Conservation (phyloP, 768 basidiomycete species). For the Pleurotus sapidus region DNA sequence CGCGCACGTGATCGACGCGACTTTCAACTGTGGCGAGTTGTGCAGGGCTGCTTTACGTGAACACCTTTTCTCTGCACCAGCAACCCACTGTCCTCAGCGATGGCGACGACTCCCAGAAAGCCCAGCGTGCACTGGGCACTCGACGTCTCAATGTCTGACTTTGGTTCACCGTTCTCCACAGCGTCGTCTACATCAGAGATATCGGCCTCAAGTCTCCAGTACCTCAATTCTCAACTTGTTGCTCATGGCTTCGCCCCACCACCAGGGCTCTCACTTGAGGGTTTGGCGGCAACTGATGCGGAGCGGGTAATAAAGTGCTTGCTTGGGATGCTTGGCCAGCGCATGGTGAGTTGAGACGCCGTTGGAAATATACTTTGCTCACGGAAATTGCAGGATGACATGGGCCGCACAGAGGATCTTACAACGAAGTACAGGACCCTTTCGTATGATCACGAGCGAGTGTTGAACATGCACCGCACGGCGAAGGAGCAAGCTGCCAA, state of each 20-base stretch:
- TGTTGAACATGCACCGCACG: constrained; percentile 59
- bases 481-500: constrained; percentile 61
- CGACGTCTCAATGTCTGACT: constrained; percentile 37
- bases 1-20: no score
- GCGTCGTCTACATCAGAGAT: constrained; percentile 44
- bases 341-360: constrained; percentile 53
- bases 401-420: constrained; percentile 74
- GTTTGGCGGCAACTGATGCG: constrained; percentile 50
- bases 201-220: constrained; percentile 66
- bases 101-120: constrained; percentile 44
- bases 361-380: neutral
- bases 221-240: constrained; percentile 77
- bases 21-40: no score
- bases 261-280: constrained; percentile 69
- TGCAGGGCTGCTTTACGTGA: no score
- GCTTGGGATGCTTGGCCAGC: constrained; percentile 71
- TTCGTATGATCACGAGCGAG: constrained; percentile 78
- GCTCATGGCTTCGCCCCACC: constrained; percentile 73
- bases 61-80: neutral
- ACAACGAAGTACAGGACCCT: constrained; percentile 73
- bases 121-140: constrained; percentile 49
- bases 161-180: constrained; percentile 42
- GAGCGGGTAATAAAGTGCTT: constrained; percentile 70
- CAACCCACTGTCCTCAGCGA: constrained; percentile 5
- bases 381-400: constrained; percentile 49